These are phyloP conservation scores for Populus davidiana DNA, from an alignment of 345 rosid species.

Conservation along the genomic window DNA sequence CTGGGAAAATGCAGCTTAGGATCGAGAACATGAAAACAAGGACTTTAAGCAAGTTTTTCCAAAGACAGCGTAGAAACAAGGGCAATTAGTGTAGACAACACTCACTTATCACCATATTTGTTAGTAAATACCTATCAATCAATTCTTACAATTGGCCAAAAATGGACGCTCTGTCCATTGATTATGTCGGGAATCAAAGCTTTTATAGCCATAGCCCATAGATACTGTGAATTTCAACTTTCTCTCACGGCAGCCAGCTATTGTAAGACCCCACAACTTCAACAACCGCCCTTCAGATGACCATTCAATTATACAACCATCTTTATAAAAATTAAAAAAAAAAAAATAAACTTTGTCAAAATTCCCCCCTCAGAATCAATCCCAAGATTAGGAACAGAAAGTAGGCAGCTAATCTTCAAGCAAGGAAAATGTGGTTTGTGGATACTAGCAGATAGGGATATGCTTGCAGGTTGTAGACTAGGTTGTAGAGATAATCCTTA, in stretches of 20 bases:
- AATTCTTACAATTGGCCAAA: neutral
- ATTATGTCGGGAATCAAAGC: slow-evolving; percentile 10
- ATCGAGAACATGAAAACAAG: no score
- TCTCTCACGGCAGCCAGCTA: slow-evolving; percentile 20
- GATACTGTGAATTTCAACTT: slow-evolving; percentile 6
- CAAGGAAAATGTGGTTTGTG: neutral
- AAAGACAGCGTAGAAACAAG: neutral
- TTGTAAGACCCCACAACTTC: neutral
- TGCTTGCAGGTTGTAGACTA: neutral
- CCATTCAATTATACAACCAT: neutral
- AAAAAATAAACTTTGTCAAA: neutral
- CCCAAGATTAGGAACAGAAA: neutral
- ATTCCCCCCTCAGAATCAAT: neutral
- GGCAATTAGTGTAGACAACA: neutral
- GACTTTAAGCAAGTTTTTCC: neutral
- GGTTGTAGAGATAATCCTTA: no score
- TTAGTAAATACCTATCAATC: neutral
- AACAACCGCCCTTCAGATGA: neutral
- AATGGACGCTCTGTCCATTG: neutral
- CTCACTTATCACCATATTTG: neutral
- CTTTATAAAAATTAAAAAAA: neutral
- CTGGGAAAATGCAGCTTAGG: no score
- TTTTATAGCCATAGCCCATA: neutral
- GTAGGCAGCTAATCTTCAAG: neutral
- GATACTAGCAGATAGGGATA: neutral